Percentiles rank a stretch among this genome's conserved stretches.
phyloP scores from a whole-genome alignment of 441 rosid genomes.

The Corymbia citriodora region DNA sequence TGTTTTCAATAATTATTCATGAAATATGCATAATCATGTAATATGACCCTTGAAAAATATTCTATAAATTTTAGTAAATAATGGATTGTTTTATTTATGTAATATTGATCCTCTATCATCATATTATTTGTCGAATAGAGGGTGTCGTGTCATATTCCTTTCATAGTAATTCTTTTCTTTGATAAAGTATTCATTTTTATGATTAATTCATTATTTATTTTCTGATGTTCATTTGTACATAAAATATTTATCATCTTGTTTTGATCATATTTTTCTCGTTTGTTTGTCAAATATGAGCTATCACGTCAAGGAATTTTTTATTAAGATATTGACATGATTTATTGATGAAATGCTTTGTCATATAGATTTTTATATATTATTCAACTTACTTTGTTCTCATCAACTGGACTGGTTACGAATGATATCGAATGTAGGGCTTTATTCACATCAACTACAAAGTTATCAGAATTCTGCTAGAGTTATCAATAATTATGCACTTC shows the following conservation, averaged over 20 bases:
- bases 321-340: not conserved
- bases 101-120: not conserved
- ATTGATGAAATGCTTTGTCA: not conserved
- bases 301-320: not conserved
- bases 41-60: not conserved
- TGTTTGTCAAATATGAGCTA: not conserved
- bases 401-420: not conserved
- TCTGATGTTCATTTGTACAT: fast-evolving
- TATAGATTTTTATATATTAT: too few relatives aligned
- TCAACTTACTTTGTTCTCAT: not conserved
- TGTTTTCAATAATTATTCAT: not conserved
- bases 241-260: not conserved
- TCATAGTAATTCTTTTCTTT: not conserved
- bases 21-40: not conserved
- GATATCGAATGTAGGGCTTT: not conserved
- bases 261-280: not conserved
- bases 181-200: not conserved
- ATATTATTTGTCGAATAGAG: too few relatives aligned
- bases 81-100: not conserved
- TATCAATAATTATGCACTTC: not conserved
- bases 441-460: not conserved
- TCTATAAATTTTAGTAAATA: not conserved
- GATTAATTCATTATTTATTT: too few relatives aligned
- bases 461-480: not conserved
- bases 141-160: not conserved